These are phyloP conservation scores for Somion occarium DNA, from an alignment of 1,284 basidiomycete species.

Conservation along the genomic window DNA sequence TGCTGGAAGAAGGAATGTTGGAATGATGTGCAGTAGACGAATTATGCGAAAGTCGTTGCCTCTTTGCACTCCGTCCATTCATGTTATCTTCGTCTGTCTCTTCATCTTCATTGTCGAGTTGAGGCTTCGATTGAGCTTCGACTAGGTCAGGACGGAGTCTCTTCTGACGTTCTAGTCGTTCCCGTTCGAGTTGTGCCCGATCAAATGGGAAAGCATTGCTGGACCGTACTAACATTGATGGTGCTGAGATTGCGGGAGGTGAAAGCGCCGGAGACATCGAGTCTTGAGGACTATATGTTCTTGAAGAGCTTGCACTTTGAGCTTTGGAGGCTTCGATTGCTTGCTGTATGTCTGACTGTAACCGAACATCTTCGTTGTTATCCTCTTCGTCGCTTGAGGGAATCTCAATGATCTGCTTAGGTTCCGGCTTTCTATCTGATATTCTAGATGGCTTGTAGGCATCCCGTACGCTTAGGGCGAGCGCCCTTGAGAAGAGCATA, in stretches of 20 bases:
- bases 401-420: constrained; percentile 13
- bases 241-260: constrained; percentile 4
- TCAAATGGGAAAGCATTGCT: constrained; percentile 51
- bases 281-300: not conserved
- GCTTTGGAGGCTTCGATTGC: constrained; percentile 34
- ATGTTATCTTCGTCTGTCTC: constrained; percentile 27
- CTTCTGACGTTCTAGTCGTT: constrained; percentile 60
- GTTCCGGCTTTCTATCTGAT: not conserved
- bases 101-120: constrained; percentile 15
- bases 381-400: constrained; percentile 12
- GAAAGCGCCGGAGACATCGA: no score
- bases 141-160: constrained; percentile 35
- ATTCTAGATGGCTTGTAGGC: constrained; percentile 2
- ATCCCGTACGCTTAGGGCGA: constrained; percentile 26
- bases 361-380: constrained; percentile 35
- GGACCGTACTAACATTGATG: constrained; percentile 2
- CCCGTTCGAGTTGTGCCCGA: constrained; percentile 62
- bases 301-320: not conserved
- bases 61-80: constrained; percentile 45
- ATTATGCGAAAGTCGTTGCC: constrained; percentile 42
- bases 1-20: constrained; percentile 22
- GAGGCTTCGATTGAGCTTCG: constrained; percentile 6
- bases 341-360: constrained; percentile 32
- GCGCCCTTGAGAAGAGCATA: no score
- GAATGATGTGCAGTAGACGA: constrained; percentile 19